Conservation (phyloP, 1,284 basidiomycete genomes). For the Ceratobasidium papillatum region DNA sequence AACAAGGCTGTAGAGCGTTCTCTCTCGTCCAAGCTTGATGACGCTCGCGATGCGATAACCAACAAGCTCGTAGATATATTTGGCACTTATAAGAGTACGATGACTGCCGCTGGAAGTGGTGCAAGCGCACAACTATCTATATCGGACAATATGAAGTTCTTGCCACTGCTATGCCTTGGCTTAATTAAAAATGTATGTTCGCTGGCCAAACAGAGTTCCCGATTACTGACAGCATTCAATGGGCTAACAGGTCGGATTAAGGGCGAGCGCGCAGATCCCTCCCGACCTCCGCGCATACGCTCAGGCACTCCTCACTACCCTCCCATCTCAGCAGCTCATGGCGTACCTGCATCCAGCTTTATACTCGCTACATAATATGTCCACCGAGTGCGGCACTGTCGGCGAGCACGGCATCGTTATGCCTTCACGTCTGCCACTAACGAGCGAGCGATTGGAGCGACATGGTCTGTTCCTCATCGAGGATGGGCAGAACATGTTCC, state of each 20-base stretch:
- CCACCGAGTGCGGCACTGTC: slow-evolving; percentile 79
- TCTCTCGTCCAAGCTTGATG: slow-evolving; percentile 90
- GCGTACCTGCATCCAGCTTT: slow-evolving; percentile 96
- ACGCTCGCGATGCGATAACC: slow-evolving; percentile 89
- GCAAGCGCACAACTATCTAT: slow-evolving; percentile 94
- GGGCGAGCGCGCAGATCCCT: slow-evolving; percentile 95
- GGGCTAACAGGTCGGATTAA: slow-evolving; percentile 79
- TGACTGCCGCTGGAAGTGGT: slow-evolving; percentile 92
- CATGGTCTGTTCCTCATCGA: slow-evolving; percentile 98
- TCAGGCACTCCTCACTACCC: slow-evolving; percentile 88
- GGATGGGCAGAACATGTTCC: slow-evolving; percentile 96
- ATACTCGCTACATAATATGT: slow-evolving; percentile 98
- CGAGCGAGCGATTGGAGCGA: slow-evolving; percentile 91
- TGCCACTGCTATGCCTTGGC: slow-evolving; percentile 89
- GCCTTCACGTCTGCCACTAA: slow-evolving; percentile 88
- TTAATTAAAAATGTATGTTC: slow-evolving; percentile 88
- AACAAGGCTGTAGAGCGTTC: slow-evolving; percentile 98
- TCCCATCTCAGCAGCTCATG: slow-evolving; percentile 90
- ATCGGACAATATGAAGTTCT: slow-evolving; percentile 91
- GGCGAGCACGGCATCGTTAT: slow-evolving; percentile 84
- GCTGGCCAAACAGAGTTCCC: background rate
- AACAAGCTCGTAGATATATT: slow-evolving; percentile 93
- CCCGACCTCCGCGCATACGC: slow-evolving; percentile 96
- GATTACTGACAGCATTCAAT: background rate
- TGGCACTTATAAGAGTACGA: slow-evolving; percentile 92